phyloP scores from a whole-genome alignment of 139 green algal genomes.

The Chlorella sp. region DNA sequence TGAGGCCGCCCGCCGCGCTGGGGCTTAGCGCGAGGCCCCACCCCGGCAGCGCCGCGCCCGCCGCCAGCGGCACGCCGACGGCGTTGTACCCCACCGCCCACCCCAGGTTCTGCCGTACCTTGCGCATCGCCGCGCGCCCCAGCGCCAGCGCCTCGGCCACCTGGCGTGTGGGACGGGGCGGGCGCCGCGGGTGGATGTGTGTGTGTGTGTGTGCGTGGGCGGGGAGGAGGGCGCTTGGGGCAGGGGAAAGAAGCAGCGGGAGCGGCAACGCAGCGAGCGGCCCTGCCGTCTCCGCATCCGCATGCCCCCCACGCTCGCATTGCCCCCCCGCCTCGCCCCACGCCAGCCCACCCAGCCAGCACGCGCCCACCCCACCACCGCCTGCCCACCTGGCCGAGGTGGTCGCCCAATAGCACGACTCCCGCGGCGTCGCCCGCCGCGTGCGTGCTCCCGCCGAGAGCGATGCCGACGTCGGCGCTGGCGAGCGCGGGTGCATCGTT shows the following conservation, averaged over 20 bases:
- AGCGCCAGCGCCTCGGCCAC: constrained; percentile 82
- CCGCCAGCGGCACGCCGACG: constrained; percentile 90
- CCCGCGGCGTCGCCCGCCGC: constrained; percentile 79
- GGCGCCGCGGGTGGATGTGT: neutral
- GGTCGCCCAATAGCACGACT: constrained; percentile 93
- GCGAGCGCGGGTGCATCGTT: constrained; percentile 95
- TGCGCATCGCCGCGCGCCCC: constrained; percentile 74
- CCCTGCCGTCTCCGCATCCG: too few species aligned
- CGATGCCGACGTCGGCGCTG: constrained; percentile 80
- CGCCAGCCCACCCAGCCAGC: too few species aligned
- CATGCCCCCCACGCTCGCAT: too few species aligned
- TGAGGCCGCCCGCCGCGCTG: constrained; percentile 82
- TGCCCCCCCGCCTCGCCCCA: too few species aligned
- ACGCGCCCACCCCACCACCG: neutral
- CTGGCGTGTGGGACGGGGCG: constrained; percentile 29
- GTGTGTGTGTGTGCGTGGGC: too few species aligned
- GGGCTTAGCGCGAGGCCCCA: constrained; percentile 84
- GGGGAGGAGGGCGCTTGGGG: too few species aligned
- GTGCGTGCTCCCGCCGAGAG: constrained; percentile 70
- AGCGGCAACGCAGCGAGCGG: too few species aligned
- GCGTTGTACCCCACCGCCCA: constrained; percentile 96
- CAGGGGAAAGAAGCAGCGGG: too few species aligned
- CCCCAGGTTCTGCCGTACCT: constrained; percentile 92
- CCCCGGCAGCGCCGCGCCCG: constrained; percentile 80
- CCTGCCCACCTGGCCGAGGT: constrained; percentile 58